Evolutionary conservation across 352 stramenopile genomes (phyloP).

Genomic region (Phytophthora sojae): DNA sequence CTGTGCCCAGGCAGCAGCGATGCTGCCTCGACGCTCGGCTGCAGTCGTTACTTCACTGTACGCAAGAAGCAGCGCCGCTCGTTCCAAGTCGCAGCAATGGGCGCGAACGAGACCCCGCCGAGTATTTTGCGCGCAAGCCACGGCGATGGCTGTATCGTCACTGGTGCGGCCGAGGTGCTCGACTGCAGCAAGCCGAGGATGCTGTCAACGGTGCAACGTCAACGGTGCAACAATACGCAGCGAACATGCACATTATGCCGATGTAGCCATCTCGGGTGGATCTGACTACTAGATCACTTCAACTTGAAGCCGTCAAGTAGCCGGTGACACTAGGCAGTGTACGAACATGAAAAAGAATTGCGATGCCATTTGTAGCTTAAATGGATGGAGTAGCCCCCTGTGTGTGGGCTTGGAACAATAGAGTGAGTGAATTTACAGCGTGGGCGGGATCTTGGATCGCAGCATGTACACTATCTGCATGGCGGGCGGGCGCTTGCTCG

Average conservation of each 20-base stretch:
- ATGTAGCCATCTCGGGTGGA: slow-evolving; percentile 10
- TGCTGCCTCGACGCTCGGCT: slow-evolving; percentile 35
- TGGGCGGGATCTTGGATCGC: slow-evolving; percentile 51
- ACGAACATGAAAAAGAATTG: slow-evolving; percentile 31
- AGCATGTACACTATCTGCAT: slow-evolving; percentile 60
- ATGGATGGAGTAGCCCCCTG: slow-evolving; percentile 2
- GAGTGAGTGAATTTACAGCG: slow-evolving; percentile 31
- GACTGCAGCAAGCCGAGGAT: not conserved
- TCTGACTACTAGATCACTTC: slow-evolving; percentile 14
- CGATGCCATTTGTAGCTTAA: slow-evolving; percentile 19
- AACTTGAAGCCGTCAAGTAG: slow-evolving; percentile 3
- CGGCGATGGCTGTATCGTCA: not conserved
- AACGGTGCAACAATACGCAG: not conserved
- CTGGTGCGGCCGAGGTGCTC: not conserved
- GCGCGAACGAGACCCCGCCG: not conserved
- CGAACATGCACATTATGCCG: not conserved
- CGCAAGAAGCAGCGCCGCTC: slow-evolving; percentile 23
- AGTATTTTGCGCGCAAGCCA: not conserved
- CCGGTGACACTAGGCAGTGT: not conserved
- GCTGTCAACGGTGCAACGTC: not conserved
- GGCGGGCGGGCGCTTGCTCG: slow-evolving; percentile 47
- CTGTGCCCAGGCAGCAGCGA: slow-evolving; percentile 5
- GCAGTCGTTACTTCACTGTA: slow-evolving; percentile 30
- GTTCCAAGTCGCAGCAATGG: slow-evolving; percentile 21
- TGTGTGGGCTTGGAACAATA: not conserved